These are phyloP conservation scores for Inonotus hispidus DNA, from an alignment of 1,284 basidiomycete genomes.

Conservation along the genomic window DNA sequence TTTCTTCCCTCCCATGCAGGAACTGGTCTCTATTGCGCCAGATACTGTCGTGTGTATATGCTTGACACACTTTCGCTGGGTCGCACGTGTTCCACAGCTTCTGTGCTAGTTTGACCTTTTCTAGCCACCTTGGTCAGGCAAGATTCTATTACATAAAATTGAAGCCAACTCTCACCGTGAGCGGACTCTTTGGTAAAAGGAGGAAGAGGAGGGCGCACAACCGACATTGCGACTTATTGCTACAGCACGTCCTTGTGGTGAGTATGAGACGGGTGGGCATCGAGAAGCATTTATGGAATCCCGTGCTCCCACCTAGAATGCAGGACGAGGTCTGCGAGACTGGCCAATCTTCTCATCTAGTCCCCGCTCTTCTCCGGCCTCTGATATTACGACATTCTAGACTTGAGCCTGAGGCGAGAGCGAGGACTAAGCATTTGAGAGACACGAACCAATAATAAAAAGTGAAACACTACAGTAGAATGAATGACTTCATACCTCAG, in stretches of 20 bases:
- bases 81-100: constrained; percentile 19
- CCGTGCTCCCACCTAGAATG: too few relatives aligned
- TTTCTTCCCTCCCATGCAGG: constrained; percentile 40
- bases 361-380: background rate
- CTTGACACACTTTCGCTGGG: constrained; percentile 30
- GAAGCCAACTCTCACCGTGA: constrained; percentile 1
- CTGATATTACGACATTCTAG: too few relatives aligned
- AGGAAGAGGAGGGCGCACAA: constrained; percentile 14
- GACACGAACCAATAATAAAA: too few relatives aligned
- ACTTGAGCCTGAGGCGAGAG: too few relatives aligned
- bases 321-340: background rate
- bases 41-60: constrained; percentile 50
- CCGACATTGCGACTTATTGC: background rate
- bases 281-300: background rate
- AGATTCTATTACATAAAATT: background rate
- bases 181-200: constrained; percentile 18
- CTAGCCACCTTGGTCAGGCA: background rate
- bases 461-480: too few relatives aligned
- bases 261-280: background rate
- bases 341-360: background rate
- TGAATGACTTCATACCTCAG: too few relatives aligned
- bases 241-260: background rate
- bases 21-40: constrained; percentile 60
- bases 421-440: background rate
- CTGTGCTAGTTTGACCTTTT: constrained; percentile 18